Evolutionary conservation across 2,329 filamentous ascomycete species (phyloP).

Genomic region (Colletotrichum costaricense): DNA sequence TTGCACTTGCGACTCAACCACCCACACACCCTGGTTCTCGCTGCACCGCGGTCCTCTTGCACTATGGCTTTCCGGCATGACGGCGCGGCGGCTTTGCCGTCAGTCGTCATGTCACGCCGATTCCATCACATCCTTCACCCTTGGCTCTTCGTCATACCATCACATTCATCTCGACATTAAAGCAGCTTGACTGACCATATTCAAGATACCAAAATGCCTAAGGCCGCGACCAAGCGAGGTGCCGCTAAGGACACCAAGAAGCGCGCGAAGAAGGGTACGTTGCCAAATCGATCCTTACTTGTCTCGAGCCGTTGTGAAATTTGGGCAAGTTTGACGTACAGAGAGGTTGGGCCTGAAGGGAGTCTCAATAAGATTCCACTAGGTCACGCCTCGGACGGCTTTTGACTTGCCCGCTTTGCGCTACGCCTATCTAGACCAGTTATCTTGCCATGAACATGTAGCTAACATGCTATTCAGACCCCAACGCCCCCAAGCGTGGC

Average conservation of each 20-base stretch:
- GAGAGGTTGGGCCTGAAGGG: too few relatives aligned
- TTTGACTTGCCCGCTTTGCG: neutral
- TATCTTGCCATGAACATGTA: neutral
- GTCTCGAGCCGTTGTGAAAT: neutral
- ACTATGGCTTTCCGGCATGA: neutral
- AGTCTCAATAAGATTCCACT: neutral
- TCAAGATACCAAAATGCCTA: constrained; percentile 64
- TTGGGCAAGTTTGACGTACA: neutral
- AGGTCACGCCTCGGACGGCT: neutral
- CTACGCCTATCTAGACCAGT: neutral
- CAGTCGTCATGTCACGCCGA: neutral
- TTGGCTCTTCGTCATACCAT: neutral
- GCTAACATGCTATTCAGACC: constrained; percentile 67
- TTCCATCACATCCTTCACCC: neutral
- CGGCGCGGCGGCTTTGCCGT: neutral
- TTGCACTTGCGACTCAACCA: constrained; percentile 49
- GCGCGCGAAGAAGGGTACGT: constrained; percentile 70
- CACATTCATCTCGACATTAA: constrained; percentile 5
- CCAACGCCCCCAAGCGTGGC: constrained; percentile 98
- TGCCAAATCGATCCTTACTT: neutral
- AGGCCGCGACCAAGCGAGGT: constrained; percentile 67
- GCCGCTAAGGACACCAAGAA: constrained; percentile 65
- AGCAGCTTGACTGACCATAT: constrained; percentile 40
- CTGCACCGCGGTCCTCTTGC: constrained; percentile 35
- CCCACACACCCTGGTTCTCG: constrained; percentile 29